Evolutionary conservation across 2,329 filamentous ascomycete species (phyloP).

Genomic region (Aspergillus pseudoviridinutans): DNA sequence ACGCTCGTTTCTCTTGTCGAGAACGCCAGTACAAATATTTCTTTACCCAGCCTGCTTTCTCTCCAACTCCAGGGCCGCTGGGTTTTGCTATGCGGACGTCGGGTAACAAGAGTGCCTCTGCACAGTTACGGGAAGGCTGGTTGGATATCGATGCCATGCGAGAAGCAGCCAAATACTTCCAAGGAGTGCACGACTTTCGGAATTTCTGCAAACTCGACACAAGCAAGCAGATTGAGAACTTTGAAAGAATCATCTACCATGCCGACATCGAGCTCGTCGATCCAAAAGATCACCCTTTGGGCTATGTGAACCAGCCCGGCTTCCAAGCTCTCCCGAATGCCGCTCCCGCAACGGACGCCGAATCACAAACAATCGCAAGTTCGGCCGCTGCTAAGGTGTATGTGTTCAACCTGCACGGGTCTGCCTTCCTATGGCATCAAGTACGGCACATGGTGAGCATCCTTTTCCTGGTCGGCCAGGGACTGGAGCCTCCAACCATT

Average conservation of each 20-base stretch:
- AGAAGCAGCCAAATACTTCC: slow-evolving; percentile 70
- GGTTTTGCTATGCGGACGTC: slow-evolving; percentile 42
- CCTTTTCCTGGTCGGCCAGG: slow-evolving; percentile 88
- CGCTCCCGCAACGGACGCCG: slow-evolving; percentile 11
- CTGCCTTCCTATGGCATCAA: slow-evolving; percentile 96
- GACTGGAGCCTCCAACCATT: slow-evolving; percentile 71
- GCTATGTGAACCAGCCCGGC: slow-evolving; percentile 50
- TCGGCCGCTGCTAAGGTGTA: slow-evolving; percentile 64
- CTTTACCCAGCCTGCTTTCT: slow-evolving; percentile 89
- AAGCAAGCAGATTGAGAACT: slow-evolving; percentile 83
- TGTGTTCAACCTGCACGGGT: slow-evolving; percentile 82
- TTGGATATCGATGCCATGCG: slow-evolving; percentile 86
- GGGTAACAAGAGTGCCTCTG: slow-evolving; percentile 17
- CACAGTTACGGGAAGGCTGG: slow-evolving; percentile 62
- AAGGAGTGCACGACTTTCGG: slow-evolving; percentile 87
- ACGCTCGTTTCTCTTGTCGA: slow-evolving; percentile 86
- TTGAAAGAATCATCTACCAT: slow-evolving; percentile 72
- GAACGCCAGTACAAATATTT: slow-evolving; percentile 94
- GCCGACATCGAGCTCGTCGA: slow-evolving; percentile 71
- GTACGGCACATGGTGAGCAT: slow-evolving; percentile 91
- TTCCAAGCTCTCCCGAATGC: slow-evolving; percentile 37
- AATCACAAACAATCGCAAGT: slow-evolving; percentile 11
- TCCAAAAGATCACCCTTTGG: slow-evolving; percentile 49
- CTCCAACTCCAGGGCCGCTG: slow-evolving; percentile 57
- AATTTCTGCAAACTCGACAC: slow-evolving; percentile 96